Evolutionary conservation across 805 yeast genomes (phyloP), one percentile per base, ranked within the genome.

Genomic region (Candida hispaniensis): DNA sequence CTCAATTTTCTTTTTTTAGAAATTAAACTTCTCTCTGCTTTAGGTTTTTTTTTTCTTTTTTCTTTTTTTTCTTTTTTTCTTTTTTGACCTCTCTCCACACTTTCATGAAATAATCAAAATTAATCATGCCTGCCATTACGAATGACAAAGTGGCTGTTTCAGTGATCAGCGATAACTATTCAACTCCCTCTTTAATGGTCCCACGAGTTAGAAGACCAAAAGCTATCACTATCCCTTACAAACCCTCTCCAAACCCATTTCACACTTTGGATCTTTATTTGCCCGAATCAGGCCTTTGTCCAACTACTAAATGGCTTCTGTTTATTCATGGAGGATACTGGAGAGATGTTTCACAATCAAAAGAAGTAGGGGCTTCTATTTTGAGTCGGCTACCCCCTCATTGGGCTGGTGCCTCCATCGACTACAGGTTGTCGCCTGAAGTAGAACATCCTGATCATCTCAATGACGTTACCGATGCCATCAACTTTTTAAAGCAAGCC

Each of bases 281-380:
- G 13, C 41, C 41, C 6, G 40, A 26, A 3, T 19, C 39, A 14
- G 41, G 41, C 3, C n/a, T 39, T 9, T 35, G 35, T 18, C 40
- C 39, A 8, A 15, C 34, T 13, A 39, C 41, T 4, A 34, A 34
- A 22, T 54, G 59, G 58, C 40, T 53, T 5, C 64, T 80, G 1
- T 75, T 73, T 45, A 66, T 82, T 23, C 94, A 82, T 55, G 94
- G 94, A 1, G 94, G 94, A 0, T 93, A 85, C 0, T 82, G 94
- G 94, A 63, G 81, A 42, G 93, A 79, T 48, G 70, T 73, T 1
- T 50, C 43, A 3, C 75, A 77, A 49, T 75, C 85, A 0, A 65
- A 58, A 16, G 54, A 64, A 23, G 88, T 78, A 46, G 72, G 70
- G 36, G 58, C 58, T 7, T 45, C 43, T 8, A 40, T 73, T 26